Evolutionary conservation across 441 rosid genomes (phyloP), one percentile per base, ranked within the genome.

Genomic region (Eugenia klotzschiana): DNA sequence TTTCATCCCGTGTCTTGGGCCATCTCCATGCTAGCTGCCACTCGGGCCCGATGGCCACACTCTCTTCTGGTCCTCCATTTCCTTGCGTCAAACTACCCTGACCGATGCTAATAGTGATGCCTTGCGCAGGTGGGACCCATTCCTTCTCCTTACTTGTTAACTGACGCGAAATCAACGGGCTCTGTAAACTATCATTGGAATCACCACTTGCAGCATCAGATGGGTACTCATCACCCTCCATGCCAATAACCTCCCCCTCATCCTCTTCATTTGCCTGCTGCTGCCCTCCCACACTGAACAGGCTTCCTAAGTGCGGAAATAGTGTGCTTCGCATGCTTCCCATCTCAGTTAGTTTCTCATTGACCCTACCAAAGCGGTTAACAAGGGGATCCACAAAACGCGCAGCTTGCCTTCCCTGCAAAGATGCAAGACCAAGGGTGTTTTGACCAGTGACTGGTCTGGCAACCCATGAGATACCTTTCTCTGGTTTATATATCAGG

Each of bases 1-100:
- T 93, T 53, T 85, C 87, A 8, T 93, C 94, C 84, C 91, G 96
- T 86, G 87, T 92, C 81, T 94, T 98, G 49, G 96, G 82, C 97
- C 98, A 94, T 88, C 95, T 91, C 98, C 98, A 97, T 23, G 99
- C 98, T 84, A 97, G 87, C 88, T 97, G 99, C 99, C 99, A 97
- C 46, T 98, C 98, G 27, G 98, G 98, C 79, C 99, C 99, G 82
- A 95, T 95, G 74, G 93, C 98, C 88, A 91, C 86, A 74, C 92
- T 87, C 51, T 94, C 88, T 7, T 86, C 88, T 15, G 92, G 88
- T 41, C 92, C 96, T 43, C 93, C 97, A 6, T 86, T 91, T 64
- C 91, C 94, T 80, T 92, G 93, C 51, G 88, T 87, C 83, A 90
- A 91, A 87, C 96, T 91, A 43, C 96, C 94, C 18, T 87, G 93